phyloP scores from a whole-genome alignment of 257 asterid genomes.

The Buddleja alternifolia region DNA sequence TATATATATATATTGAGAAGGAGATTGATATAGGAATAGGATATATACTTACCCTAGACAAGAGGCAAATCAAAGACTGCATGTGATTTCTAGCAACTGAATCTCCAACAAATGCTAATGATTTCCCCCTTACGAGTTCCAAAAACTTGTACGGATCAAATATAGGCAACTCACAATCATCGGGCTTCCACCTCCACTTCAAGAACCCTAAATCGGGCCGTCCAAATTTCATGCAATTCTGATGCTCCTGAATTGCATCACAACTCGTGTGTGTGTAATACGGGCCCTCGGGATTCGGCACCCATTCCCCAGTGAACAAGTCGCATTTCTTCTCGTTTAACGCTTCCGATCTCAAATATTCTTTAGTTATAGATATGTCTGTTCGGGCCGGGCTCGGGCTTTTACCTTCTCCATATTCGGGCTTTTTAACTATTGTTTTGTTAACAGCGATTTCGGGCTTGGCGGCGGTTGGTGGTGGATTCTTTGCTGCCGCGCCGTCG shows the following conservation, averaged over 20 bases:
- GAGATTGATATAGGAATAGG: no score
- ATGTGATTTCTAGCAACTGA: constrained; percentile 86
- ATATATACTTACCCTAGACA: constrained; percentile 68
- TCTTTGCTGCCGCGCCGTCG: background rate
- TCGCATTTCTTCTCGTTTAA: constrained; percentile 40
- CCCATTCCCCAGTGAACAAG: constrained; percentile 72
- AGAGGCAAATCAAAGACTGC: constrained; percentile 83
- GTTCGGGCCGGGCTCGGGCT: constrained; percentile 23
- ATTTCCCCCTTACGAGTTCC: constrained; percentile 65
- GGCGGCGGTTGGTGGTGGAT: no score
- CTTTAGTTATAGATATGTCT: background rate
- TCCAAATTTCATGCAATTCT: constrained; percentile 78
- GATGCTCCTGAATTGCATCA: constrained; percentile 73
- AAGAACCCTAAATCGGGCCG: constrained; percentile 69
- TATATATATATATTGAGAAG: no score
- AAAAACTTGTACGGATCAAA: constrained; percentile 60
- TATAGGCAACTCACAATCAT: constrained; percentile 67
- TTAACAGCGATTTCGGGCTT: background rate
- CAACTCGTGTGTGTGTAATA: constrained; percentile 73
- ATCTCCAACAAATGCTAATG: constrained; percentile 86
- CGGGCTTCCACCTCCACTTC: constrained; percentile 89
- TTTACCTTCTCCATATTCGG: constrained; percentile 5
- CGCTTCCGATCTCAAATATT: background rate
- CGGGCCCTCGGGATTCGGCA: constrained; percentile 63
- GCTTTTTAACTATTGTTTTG: background rate